Evolutionary conservation across 2,329 filamentous ascomycete species (phyloP).

Genomic region (Ceratocystis albifundus): DNA sequence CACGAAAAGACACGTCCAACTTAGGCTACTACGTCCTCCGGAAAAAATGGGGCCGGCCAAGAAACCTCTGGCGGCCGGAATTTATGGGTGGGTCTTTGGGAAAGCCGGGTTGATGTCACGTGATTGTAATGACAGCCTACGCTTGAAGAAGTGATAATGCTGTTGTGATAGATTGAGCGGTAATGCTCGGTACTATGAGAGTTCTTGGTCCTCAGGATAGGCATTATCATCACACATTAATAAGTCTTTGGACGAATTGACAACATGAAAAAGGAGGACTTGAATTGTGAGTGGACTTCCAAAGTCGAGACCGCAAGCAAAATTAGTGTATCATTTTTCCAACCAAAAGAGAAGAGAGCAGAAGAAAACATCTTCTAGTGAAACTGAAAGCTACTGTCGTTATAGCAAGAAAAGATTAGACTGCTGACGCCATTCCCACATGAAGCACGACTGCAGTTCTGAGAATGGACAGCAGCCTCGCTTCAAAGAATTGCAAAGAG

Average conservation of each 20-base stretch:
- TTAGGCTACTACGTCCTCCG: background rate
- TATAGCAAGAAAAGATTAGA: background rate
- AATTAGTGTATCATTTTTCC: background rate
- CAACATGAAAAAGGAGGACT: background rate
- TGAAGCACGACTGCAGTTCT: background rate
- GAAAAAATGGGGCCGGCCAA: constrained; percentile 4
- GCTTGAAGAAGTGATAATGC: too few relatives aligned
- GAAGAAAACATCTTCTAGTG: background rate
- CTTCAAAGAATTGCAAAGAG: background rate
- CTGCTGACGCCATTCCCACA: background rate
- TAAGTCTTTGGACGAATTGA: too few relatives aligned
- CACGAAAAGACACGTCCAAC: constrained; percentile 1
- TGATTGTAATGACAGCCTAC: background rate
- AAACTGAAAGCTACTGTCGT: constrained; percentile 3
- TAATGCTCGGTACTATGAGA: too few relatives aligned
- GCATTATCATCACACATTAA: too few relatives aligned
- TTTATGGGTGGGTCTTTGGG: background rate
- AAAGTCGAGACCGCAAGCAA: background rate
- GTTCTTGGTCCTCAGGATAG: too few relatives aligned
- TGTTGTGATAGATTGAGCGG: too few relatives aligned
- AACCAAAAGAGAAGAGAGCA: background rate
- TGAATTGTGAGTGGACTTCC: background rate
- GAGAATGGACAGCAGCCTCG: background rate
- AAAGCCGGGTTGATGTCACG: background rate
- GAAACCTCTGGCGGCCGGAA: background rate